Evolutionary conservation across 2,329 filamentous ascomycete genomes (phyloP).

Genomic region (Aspergillus latus): DNA sequence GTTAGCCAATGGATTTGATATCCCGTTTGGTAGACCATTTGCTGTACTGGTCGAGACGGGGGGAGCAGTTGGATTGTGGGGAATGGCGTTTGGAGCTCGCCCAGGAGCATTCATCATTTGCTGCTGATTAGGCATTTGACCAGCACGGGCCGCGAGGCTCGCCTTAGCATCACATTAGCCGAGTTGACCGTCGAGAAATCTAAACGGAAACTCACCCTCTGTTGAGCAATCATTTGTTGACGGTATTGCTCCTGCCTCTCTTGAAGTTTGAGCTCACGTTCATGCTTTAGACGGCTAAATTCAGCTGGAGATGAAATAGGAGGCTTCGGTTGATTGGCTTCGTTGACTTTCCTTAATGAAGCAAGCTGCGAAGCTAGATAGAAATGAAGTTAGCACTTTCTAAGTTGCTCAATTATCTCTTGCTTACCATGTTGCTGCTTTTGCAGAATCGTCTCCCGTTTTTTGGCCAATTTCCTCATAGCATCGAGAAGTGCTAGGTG

Average conservation of each 20-base stretch:
- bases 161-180: constrained; percentile 31
- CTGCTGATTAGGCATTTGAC: constrained; percentile 44
- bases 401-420: not conserved
- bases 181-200: not conserved
- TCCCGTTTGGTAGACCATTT: constrained; percentile 49
- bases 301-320: constrained; percentile 77
- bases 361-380: constrained; percentile 64
- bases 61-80: constrained; percentile 32
- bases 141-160: constrained; percentile 43
- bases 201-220: constrained; percentile 44
- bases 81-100: constrained; percentile 44
- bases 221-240: constrained; percentile 60
- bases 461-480: constrained; percentile 94
- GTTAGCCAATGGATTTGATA: constrained; percentile 48
- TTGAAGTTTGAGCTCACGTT: constrained; percentile 70
- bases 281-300: constrained; percentile 84
- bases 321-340: constrained; percentile 60
- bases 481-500: constrained; percentile 87
- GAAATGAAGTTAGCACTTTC: constrained; percentile 9
- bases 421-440: constrained; percentile 76
- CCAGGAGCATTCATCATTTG: constrained; percentile 36
- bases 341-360: constrained; percentile 77
- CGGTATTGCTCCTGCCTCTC: constrained; percentile 61
- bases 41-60: constrained; percentile 41
- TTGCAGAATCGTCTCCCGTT: constrained; percentile 78